These are phyloP conservation scores for Lipomyces starkeyi DNA, from an alignment of 805 yeast species.

Conservation along the genomic window DNA sequence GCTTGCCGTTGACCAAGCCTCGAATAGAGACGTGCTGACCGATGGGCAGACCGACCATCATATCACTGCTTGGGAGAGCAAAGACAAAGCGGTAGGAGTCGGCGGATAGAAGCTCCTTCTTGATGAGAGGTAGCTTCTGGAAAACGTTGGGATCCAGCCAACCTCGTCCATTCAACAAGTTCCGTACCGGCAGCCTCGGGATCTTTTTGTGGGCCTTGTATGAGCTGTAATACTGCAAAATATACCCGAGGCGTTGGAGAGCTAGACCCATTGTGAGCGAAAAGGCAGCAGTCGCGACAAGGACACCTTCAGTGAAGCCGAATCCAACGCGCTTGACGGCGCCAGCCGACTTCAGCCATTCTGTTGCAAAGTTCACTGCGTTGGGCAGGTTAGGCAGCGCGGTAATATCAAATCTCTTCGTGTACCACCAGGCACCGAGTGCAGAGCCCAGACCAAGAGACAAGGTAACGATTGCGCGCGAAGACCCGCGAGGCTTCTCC, in stretches of 20 bases:
- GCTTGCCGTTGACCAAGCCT: slow-evolving; percentile 51
- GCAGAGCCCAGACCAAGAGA: not conserved
- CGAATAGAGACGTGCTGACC: slow-evolving; percentile 90
- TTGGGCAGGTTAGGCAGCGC: not conserved
- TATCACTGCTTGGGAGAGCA: slow-evolving; percentile 73
- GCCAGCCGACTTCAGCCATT: not conserved
- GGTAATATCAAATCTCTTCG: not conserved
- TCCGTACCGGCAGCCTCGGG: not conserved
- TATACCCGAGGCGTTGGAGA: not conserved
- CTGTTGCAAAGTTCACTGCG: not conserved
- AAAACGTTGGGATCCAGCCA: not conserved
- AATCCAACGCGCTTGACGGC: not conserved
- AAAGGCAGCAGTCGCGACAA: not conserved
- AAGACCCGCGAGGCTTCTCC: too few species aligned
- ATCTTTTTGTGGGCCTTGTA: not conserved
- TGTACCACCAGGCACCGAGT: not conserved
- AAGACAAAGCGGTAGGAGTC: slow-evolving; percentile 47
- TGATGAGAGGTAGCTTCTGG: not conserved
- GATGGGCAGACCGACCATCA: slow-evolving; percentile 82
- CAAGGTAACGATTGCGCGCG: not conserved
- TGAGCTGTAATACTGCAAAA: not conserved
- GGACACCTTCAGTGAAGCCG: not conserved
- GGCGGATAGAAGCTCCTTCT: not conserved
- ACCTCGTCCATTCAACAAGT: not conserved
- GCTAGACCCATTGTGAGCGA: not conserved